A percentile compares a stretch with the other conserved stretches of the same genome.
Conservation (phyloP, 768 basidiomycete genomes). For the Cystofilobasidium bisporidii region DNA sequence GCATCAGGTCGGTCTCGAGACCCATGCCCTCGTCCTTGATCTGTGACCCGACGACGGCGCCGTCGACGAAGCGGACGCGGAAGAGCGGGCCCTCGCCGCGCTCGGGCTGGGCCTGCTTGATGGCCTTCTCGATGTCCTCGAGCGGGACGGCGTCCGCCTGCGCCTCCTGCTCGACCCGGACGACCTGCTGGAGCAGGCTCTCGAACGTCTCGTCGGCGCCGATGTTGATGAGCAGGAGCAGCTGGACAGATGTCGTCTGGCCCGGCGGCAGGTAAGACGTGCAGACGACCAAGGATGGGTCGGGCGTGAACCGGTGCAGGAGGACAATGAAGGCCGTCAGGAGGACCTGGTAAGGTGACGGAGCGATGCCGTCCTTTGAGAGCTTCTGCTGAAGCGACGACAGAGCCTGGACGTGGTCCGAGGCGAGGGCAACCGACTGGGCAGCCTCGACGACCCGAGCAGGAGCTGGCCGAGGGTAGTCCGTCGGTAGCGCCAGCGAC, state of each 20-base stretch:
- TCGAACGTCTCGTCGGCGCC: constrained; percentile 82
- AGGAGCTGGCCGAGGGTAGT: constrained; percentile 75
- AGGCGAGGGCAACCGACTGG: constrained; percentile 46
- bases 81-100: constrained; percentile 27
- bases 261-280: constrained; percentile 46
- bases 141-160: constrained; percentile 72
- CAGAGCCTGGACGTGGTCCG: constrained; percentile 29
- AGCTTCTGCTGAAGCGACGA: constrained; percentile 30
- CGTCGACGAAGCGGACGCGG: constrained; percentile 27
- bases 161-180: constrained; percentile 72
- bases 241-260: constrained; percentile 51
- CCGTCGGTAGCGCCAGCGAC: constrained; percentile 83
- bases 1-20: constrained; percentile 30
- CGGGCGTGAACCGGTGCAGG: constrained; percentile 88
- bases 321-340: constrained; percentile 85
- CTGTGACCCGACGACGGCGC: constrained; percentile 43
- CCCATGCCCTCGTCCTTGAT: constrained; percentile 42
- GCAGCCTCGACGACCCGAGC: constrained; percentile 77
- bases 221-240: constrained; percentile 71
- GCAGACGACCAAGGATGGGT: constrained; percentile 75
- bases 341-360: constrained; percentile 83
- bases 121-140: constrained; percentile 50
- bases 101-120: constrained; percentile 24
- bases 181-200: constrained; percentile 74
- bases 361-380: constrained; percentile 33